These are phyloP conservation scores for Seminavis robusta DNA, from an alignment of 108 stramenopile species.

Conservation along the genomic window DNA sequence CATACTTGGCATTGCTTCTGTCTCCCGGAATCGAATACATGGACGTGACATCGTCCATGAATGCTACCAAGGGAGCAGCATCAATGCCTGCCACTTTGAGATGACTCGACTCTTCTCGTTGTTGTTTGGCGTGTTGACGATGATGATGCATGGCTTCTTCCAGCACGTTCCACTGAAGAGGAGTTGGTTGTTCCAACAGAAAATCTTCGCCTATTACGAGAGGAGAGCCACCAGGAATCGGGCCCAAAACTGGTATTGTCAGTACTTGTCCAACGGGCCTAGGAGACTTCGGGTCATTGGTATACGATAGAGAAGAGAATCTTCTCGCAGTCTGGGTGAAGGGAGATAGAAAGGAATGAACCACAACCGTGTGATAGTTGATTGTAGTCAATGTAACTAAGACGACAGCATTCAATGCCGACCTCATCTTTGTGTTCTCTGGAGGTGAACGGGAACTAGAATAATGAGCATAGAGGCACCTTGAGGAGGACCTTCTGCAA, in stretches of 20 bases:
- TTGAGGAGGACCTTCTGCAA: no score
- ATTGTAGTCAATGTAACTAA: no score
- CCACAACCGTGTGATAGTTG: no score
- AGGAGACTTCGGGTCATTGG: no score
- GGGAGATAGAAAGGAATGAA: no score
- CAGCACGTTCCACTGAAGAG: conserved; percentile 39
- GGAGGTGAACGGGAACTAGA: no score
- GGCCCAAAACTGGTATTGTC: conserved; percentile 38
- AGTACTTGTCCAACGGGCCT: no score
- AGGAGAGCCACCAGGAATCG: conserved; percentile 24
- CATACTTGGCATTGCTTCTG: conserved; percentile 15
- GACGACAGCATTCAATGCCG: no score
- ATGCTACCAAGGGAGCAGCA: conserved; percentile 52
- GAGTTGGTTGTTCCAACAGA: conserved; percentile 34
- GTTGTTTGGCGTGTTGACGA: conserved; percentile 4
- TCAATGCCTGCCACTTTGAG: conserved; percentile 16
- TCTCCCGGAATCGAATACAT: not conserved
- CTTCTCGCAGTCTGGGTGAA: no score
- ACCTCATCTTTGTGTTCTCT: no score
- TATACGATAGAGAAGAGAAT: no score
- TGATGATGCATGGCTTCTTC: conserved; percentile 26
- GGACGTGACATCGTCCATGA: conserved; percentile 40
- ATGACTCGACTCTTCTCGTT: not conserved
- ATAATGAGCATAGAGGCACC: no score
- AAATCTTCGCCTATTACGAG: conserved; percentile 29